phyloP scores from a whole-genome alignment of 2,329 filamentous ascomycete species.

The Claviceps sp. region DNA sequence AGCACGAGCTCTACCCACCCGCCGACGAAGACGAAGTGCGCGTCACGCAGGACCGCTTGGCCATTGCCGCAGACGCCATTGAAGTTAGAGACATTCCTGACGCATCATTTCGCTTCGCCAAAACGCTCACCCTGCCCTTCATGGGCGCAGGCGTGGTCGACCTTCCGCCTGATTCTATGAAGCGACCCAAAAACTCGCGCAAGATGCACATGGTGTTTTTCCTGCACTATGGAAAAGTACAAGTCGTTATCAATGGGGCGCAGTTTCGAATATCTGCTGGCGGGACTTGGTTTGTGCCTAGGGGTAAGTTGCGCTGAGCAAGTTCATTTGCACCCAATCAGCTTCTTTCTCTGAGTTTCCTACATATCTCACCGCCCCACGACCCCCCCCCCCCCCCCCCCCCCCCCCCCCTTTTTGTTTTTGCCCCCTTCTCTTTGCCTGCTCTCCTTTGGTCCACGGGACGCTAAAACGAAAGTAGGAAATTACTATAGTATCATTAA shows the following conservation, averaged over 20 bases:
- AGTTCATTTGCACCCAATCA: too few species aligned
- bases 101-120: conserved; percentile 75
- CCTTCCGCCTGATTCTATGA: conserved; percentile 67
- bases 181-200: conserved; percentile 80
- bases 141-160: conserved; percentile 87
- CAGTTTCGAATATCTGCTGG: conserved; percentile 75
- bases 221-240: conserved; percentile 69
- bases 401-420: not conserved
- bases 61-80: conserved; percentile 41
- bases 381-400: too few species aligned
- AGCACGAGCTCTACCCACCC: conserved; percentile 40
- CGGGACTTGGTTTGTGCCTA: conserved; percentile 86
- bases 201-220: conserved; percentile 98
- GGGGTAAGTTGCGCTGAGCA: conserved; percentile 48
- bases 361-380: not conserved
- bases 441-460: not conserved
- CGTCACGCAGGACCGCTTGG: conserved; percentile 40
- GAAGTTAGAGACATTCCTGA: conserved; percentile 44
- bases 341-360: too few species aligned
- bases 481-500: conserved; percentile 92
- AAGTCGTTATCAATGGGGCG: conserved; percentile 62
- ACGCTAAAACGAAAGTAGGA: conserved; percentile 36
- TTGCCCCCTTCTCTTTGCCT: not conserved
- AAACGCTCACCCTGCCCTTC: conserved; percentile 72
- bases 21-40: conserved; percentile 41